These are phyloP conservation scores for Mucor circinelloides DNA, from an alignment of 371 early-diverging fungal species.

Conservation along the genomic window DNA sequence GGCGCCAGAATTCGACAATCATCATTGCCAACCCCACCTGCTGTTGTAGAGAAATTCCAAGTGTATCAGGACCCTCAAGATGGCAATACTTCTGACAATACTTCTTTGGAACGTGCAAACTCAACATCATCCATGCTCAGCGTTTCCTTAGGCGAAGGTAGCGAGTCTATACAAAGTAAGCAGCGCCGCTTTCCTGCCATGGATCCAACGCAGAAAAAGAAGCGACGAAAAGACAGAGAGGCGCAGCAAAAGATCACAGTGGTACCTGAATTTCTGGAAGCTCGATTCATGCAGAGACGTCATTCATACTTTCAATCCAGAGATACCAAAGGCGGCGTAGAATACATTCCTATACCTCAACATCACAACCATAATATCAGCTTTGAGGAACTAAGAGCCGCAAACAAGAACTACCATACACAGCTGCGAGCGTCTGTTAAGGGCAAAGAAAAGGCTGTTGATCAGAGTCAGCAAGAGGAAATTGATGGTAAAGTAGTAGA, in stretches of 20 bases:
- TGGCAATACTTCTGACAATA: neutral
- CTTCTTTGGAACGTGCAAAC: neutral
- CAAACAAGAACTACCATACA: neutral
- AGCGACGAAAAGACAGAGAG: neutral
- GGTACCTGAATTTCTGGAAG: neutral
- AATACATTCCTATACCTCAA: conserved; percentile 7
- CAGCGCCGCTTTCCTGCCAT: neutral
- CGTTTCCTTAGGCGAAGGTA: neutral
- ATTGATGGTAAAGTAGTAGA: neutral
- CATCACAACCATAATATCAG: conserved; percentile 4
- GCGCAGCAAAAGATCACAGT: neutral
- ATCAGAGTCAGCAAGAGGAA: neutral
- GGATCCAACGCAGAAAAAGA: neutral
- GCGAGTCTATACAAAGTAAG: neutral
- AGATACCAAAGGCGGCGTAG: conserved; percentile 1
- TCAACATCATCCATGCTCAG: neutral
- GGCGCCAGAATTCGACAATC: conserved; percentile 53
- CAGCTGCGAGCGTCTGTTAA: neutral
- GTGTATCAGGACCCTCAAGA: neutral
- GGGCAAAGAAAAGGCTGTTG: neutral
- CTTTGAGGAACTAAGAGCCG: conserved; percentile 19
- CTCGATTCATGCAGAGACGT: neutral
- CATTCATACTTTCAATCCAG: neutral
- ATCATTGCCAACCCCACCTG: neutral
- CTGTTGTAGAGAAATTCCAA: neutral